phyloP scores from a whole-genome alignment of 2,329 filamentous ascomycete genomes.

The Phaeomoniella chlamydospora region DNA sequence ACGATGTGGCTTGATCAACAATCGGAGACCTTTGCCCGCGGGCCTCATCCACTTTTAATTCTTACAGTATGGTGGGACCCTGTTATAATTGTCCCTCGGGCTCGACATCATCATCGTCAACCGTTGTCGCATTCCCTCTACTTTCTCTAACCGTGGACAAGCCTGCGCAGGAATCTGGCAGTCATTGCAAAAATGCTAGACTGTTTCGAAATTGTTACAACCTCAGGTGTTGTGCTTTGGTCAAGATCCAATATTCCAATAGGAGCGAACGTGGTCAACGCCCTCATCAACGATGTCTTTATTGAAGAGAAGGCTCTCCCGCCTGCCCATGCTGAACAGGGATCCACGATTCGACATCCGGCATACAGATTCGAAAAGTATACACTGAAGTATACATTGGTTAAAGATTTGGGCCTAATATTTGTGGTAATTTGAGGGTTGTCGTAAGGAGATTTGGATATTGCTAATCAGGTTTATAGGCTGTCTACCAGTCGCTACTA shows the following conservation, averaged over 20 bases:
- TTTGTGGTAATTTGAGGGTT: conserved; percentile 57
- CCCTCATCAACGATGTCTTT: conserved; percentile 89
- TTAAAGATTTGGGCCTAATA: conserved; percentile 85
- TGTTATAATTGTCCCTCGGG: too few relatives aligned
- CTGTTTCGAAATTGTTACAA: conserved; percentile 90
- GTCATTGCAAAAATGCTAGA: conserved; percentile 62
- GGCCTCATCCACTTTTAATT: too few relatives aligned
- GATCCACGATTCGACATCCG: conserved; percentile 49
- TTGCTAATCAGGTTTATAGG: conserved; percentile 36
- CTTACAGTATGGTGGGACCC: too few relatives aligned
- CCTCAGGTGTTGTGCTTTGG: conserved; percentile 93
- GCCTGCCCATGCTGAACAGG: conserved; percentile 44
- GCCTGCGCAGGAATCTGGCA: too few relatives aligned
- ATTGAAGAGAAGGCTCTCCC: conserved; percentile 76
- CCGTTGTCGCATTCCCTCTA: too few relatives aligned
- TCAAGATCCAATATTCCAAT: conserved; percentile 72
- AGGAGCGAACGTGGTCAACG: conserved; percentile 75
- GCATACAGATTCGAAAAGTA: conserved; percentile 85
- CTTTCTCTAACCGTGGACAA: too few relatives aligned
- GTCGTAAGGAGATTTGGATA: conserved; percentile 3
- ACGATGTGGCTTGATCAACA: background rate
- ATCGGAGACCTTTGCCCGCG: too few relatives aligned
- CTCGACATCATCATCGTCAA: too few relatives aligned
- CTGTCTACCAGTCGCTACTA: conserved; percentile 89
- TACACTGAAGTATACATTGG: conserved; percentile 83